These are phyloP conservation scores for Pholiota adiposa DNA, from an alignment of 1,284 basidiomycete species.

Conservation along the genomic window DNA sequence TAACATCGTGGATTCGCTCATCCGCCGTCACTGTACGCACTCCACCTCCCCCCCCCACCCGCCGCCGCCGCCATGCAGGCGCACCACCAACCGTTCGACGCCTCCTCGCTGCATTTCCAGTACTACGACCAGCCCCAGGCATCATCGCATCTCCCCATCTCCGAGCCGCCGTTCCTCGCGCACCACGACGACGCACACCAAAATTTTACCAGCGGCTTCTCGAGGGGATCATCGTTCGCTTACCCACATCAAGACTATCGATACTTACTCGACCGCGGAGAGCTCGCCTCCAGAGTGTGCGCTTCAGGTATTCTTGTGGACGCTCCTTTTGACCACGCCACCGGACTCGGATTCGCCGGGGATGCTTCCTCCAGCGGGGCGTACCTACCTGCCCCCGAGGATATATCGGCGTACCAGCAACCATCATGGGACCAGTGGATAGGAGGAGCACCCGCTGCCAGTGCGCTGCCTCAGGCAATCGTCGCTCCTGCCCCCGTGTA, in stretches of 20 bases:
- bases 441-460: slow-evolving; percentile 32
- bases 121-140: slow-evolving; percentile 24
- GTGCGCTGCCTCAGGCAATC: slow-evolving; percentile 30
- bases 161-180: slow-evolving; percentile 34
- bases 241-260: slow-evolving; percentile 47
- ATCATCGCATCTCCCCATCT: slow-evolving; percentile 26
- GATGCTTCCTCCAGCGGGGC: slow-evolving; percentile 26
- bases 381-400: slow-evolving; percentile 39
- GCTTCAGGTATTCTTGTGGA: slow-evolving; percentile 36
- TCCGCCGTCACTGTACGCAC: slow-evolving; percentile 31
- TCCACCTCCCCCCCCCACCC: slow-evolving; percentile 16
- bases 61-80: slow-evolving; percentile 43
- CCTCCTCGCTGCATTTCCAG: slow-evolving; percentile 18
- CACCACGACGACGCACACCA: slow-evolving; percentile 22
- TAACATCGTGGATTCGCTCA: slow-evolving; percentile 37
- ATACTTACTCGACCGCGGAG: slow-evolving; percentile 47
- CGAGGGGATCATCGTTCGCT: slow-evolving; percentile 48
- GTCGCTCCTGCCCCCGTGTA: slow-evolving; percentile 32
- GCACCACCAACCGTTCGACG: slow-evolving; percentile 30
- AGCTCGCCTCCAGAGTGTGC: slow-evolving; percentile 35
- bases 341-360: slow-evolving; percentile 46
- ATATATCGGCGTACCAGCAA: slow-evolving; percentile 37
- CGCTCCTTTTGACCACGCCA: slow-evolving; percentile 44
- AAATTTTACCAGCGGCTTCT: slow-evolving; percentile 43
- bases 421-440: slow-evolving; percentile 40